Percentiles rank a stretch among this genome's conserved stretches.
phyloP scores from a whole-genome alignment of 2,329 filamentous ascomycete species.

The Mariannaea elegans region DNA sequence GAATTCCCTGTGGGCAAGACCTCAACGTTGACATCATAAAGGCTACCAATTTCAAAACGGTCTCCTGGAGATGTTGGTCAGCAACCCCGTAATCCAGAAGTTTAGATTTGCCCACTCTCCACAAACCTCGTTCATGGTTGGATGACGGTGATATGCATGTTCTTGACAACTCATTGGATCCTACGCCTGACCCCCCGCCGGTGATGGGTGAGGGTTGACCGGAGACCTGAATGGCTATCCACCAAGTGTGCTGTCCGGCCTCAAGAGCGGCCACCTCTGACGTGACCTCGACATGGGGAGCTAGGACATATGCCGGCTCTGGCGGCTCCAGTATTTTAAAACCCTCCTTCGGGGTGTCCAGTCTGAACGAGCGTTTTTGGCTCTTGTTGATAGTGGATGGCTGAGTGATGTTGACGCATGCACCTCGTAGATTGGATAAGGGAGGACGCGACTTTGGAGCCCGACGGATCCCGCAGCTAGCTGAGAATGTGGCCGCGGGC shows the following conservation, averaged over 20 bases:
- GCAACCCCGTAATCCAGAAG: slow-evolving; percentile 2
- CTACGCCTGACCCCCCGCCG: background rate
- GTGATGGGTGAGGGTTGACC: slow-evolving; percentile 40
- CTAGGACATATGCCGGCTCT: slow-evolving; percentile 42
- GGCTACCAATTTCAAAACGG: slow-evolving; percentile 54
- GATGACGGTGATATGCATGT: slow-evolving; percentile 15
- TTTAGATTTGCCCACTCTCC: background rate
- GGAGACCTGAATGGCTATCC: slow-evolving; percentile 60
- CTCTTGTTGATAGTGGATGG: background rate
- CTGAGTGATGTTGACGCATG: slow-evolving; percentile 1
- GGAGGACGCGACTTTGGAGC: slow-evolving; percentile 28
- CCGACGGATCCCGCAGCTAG: slow-evolving; percentile 19
- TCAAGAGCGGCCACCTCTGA: slow-evolving; percentile 51
- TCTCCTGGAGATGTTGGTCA: slow-evolving; percentile 39
- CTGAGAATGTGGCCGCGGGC: slow-evolving; percentile 23
- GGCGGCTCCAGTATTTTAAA: background rate
- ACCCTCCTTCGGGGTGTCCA: background rate
- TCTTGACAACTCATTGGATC: slow-evolving; percentile 9
- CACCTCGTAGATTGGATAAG: slow-evolving; percentile 31
- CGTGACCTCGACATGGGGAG: slow-evolving; percentile 54
- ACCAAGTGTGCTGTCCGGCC: slow-evolving; percentile 49
- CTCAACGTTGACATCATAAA: slow-evolving; percentile 59
- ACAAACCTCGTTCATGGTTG: slow-evolving; percentile 33
- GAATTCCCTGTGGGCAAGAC: slow-evolving; percentile 53
- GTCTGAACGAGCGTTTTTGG: background rate